Conservation (phyloP, 495 filamentous ascomycete genomes). For the Penicillium lividum region DNA sequence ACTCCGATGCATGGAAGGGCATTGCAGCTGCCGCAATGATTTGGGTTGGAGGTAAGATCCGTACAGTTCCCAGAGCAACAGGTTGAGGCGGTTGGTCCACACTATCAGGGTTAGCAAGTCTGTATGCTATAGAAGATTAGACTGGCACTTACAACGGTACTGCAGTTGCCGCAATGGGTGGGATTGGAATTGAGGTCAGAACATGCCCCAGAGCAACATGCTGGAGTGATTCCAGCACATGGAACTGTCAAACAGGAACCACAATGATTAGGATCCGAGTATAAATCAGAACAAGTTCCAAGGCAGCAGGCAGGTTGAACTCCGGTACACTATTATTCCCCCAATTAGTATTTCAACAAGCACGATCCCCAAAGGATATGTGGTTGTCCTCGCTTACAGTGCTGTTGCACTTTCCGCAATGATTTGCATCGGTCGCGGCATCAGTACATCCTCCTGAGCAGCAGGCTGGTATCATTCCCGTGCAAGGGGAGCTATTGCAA, state of each 20-base stretch:
- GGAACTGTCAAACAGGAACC: conserved; percentile 15
- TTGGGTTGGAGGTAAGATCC: conserved; percentile 11
- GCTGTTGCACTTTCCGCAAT: conserved; percentile 20
- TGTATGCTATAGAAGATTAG: background rate
- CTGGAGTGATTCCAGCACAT: conserved; percentile 15
- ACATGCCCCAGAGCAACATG: conserved; percentile 14
- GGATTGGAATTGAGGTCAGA: conserved; percentile 1
- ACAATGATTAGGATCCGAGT: conserved; percentile 17
- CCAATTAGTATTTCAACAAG: background rate
- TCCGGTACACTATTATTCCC: conserved; percentile 11
- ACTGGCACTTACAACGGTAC: conserved; percentile 4
- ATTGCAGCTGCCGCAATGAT: conserved; percentile 18
- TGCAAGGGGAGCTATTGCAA: conserved; percentile 11
- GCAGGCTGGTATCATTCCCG: conserved; percentile 16
- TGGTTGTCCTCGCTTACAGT: conserved; percentile 2
- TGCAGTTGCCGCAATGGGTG: conserved; percentile 12
- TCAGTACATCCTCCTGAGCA: conserved; percentile 21
- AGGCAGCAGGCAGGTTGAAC: conserved; percentile 18
- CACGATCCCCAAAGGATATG: too few species aligned
- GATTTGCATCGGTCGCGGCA: conserved; percentile 11
- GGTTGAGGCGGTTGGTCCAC: conserved; percentile 1
- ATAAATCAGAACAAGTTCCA: conserved; percentile 13
- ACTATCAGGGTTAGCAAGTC: background rate
- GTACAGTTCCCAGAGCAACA: conserved; percentile 23
- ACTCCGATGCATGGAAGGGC: conserved; percentile 12